phyloP scores from a whole-genome alignment of 2,329 filamentous ascomycete genomes.

The Aspergillus spinulosporus region DNA sequence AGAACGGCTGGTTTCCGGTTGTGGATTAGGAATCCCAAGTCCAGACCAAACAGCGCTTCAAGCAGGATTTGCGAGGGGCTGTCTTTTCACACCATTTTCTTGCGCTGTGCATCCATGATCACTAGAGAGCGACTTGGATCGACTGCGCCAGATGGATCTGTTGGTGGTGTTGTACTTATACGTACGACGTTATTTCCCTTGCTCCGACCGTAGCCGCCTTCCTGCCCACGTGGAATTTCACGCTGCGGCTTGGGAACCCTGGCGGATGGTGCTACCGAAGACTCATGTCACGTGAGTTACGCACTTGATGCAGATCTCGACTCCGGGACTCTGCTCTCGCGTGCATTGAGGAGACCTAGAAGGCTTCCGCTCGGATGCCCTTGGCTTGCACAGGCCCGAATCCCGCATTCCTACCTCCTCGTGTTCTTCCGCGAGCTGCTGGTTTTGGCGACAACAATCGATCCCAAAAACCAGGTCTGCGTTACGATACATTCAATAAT shows the following conservation, averaged over 20 bases:
- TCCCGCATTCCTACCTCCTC: background rate
- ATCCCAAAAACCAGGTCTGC: background rate
- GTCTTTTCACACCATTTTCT: background rate
- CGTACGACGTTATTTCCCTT: slow-evolving; percentile 8
- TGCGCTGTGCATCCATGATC: background rate
- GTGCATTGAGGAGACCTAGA: slow-evolving; percentile 1
- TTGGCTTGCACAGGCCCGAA: background rate
- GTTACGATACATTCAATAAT: background rate
- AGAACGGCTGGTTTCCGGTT: background rate
- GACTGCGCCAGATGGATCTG: slow-evolving; percentile 1
- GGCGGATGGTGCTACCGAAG: background rate
- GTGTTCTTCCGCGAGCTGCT: background rate
- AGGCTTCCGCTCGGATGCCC: background rate
- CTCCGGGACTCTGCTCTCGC: background rate
- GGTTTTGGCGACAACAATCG: background rate
- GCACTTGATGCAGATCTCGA: slow-evolving; percentile 23
- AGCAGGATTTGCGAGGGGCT: slow-evolving; percentile 2
- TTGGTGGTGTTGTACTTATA: background rate
- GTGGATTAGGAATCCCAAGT: background rate
- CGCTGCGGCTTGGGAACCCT: background rate
- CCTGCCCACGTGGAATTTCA: slow-evolving; percentile 22
- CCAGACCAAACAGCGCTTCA: slow-evolving; percentile 11
- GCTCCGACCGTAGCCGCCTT: slow-evolving; percentile 11
- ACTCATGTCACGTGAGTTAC: slow-evolving; percentile 17
- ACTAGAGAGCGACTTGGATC: background rate